phyloP scores from a whole-genome alignment of 2,329 filamentous ascomycete species.

The Ceratocystis cacaofunesta region DNA sequence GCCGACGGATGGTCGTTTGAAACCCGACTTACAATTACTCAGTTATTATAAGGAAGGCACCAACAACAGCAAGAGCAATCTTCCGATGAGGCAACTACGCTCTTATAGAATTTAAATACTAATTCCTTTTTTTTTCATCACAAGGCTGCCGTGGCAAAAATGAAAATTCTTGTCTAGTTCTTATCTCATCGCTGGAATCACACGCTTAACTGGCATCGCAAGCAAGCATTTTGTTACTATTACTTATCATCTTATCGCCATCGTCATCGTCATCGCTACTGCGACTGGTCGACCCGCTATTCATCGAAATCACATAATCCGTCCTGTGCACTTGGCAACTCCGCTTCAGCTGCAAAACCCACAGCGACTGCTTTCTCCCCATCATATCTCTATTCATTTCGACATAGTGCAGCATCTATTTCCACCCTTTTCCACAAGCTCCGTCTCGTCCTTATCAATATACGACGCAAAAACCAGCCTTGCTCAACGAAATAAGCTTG shows the following conservation, averaged over 20 bases:
- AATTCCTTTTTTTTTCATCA: not conserved
- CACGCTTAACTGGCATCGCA: not conserved
- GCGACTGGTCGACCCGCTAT: not conserved
- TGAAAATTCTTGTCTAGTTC: not conserved
- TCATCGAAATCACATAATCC: not conserved
- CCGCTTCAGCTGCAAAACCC: not conserved
- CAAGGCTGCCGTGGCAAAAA: not conserved
- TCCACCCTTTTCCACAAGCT: not conserved
- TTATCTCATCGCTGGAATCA: not conserved
- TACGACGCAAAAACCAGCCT: not conserved
- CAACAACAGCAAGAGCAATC: slow-evolving; percentile 1
- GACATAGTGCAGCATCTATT: not conserved
- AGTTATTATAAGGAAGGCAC: not conserved
- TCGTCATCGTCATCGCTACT: not conserved
- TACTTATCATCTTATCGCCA: not conserved
- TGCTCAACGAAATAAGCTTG: not conserved
- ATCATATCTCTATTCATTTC: not conserved
- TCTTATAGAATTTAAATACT: not conserved
- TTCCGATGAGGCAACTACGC: not conserved
- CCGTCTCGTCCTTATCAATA: not conserved
- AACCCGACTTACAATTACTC: not conserved
- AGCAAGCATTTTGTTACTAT: not conserved
- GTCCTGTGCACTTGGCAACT: too few relatives aligned
- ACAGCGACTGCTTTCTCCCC: not conserved
- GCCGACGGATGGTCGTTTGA: not conserved